These are phyloP conservation scores for Penicillium parvum DNA, from an alignment of 495 filamentous ascomycete species.

Conservation along the genomic window DNA sequence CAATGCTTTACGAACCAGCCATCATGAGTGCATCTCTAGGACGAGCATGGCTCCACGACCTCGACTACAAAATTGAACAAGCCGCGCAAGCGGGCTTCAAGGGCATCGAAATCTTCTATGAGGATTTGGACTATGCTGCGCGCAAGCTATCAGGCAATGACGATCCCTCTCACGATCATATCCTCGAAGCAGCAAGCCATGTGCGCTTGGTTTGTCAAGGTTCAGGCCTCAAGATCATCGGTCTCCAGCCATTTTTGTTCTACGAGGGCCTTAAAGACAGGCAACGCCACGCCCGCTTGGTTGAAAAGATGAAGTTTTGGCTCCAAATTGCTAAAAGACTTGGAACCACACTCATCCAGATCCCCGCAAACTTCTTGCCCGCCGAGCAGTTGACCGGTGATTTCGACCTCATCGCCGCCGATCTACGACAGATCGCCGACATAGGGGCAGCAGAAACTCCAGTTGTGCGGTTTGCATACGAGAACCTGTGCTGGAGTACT, in stretches of 20 bases:
- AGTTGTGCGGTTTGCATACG: conserved; percentile 61
- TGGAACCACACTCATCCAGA: conserved; percentile 58
- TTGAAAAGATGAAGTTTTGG: conserved; percentile 60
- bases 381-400: conserved; percentile 49
- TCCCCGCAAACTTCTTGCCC: conserved; percentile 62
- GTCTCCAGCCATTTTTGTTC: conserved; percentile 67
- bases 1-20: too few species aligned
- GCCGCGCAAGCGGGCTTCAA: conserved; percentile 56
- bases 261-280: conserved; percentile 65
- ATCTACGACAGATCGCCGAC: conserved; percentile 49
- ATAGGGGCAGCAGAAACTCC: conserved; percentile 32
- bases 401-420: conserved; percentile 53
- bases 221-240: conserved; percentile 34
- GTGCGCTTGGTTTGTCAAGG: conserved; percentile 15
- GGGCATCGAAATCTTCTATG: conserved; percentile 69
- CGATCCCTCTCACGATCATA: conserved; percentile 28
- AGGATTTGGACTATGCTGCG: conserved; percentile 59
- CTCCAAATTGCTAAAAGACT: conserved; percentile 57
- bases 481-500: conserved; percentile 64
- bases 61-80: conserved; percentile 56
- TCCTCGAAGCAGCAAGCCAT: conserved; percentile 51
- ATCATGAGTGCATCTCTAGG: conserved; percentile 50
- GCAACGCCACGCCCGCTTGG: conserved; percentile 44
- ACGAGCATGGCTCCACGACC: conserved; percentile 54
- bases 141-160: conserved; percentile 18